Conservation (phyloP, 2,329 filamentous ascomycete genomes). For the Claviceps sp. region DNA sequence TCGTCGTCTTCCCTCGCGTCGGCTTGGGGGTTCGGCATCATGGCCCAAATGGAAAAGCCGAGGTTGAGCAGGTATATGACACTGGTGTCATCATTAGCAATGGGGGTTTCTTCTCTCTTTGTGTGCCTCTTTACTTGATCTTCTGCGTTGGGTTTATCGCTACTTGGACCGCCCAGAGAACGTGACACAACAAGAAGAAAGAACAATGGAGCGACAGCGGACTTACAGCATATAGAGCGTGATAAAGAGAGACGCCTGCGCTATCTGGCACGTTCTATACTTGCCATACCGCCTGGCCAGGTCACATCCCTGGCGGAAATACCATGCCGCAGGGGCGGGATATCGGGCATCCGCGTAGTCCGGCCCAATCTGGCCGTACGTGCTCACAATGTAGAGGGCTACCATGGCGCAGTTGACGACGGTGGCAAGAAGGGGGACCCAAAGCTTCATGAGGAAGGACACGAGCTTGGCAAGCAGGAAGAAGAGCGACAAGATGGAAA, state of each 20-base stretch:
- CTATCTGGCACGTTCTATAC: constrained; percentile 49
- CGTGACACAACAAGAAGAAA: neutral
- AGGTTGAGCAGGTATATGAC: constrained; percentile 47
- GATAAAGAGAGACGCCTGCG: constrained; percentile 52
- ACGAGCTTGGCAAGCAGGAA: constrained; percentile 59
- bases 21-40: constrained; percentile 42
- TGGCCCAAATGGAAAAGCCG: constrained; percentile 42
- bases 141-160: neutral
- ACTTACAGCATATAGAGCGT: constrained; percentile 57
- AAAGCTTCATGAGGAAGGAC: constrained; percentile 57
- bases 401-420: constrained; percentile 43
- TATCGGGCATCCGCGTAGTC: constrained; percentile 55
- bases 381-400: constrained; percentile 50
- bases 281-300: constrained; percentile 41
- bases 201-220: neutral
- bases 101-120: too few relatives aligned
- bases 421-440: constrained; percentile 51
- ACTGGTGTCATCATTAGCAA: constrained; percentile 21
- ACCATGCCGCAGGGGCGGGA: constrained; percentile 56
- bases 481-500: constrained; percentile 65
- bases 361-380: constrained; percentile 59
- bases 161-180: neutral
- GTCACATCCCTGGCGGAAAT: constrained; percentile 56
- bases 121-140: too few relatives aligned
- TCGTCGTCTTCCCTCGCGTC: constrained; percentile 30